Percentiles rank a stretch among this genome's conserved stretches.
phyloP scores from a whole-genome alignment of 805 yeast species.

The Tetrapisispora arboricola region DNA sequence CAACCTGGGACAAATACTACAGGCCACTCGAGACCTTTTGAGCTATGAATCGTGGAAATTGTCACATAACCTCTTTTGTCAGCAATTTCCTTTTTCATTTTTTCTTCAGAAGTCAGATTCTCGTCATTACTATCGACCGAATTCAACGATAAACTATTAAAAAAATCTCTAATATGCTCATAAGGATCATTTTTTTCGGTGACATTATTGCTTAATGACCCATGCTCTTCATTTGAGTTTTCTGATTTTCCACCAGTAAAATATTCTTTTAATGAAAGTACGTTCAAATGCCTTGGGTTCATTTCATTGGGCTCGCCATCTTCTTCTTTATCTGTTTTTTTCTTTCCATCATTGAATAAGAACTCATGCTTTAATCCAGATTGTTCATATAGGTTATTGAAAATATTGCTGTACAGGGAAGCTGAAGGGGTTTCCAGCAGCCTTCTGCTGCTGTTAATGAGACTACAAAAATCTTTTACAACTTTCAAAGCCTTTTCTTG shows the following conservation, averaged over 20 bases:
- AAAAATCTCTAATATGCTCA: slow-evolving; percentile 24
- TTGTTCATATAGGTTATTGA: slow-evolving; percentile 22
- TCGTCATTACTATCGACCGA: slow-evolving; percentile 7
- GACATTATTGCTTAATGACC: no score
- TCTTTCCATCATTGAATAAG: slow-evolving; percentile 19
- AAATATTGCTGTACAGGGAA: slow-evolving; percentile 13
- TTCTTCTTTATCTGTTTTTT: slow-evolving; percentile 13
- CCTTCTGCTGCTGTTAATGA: slow-evolving; percentile 17
- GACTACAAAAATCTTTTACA: slow-evolving; percentile 14
- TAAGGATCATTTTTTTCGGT: not conserved
- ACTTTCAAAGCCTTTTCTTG: slow-evolving; percentile 16
- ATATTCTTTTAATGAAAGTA: slow-evolving; percentile 17
- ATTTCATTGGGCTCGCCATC: slow-evolving; percentile 14
- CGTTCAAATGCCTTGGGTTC: slow-evolving; percentile 23
- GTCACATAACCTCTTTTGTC: slow-evolving; percentile 30
- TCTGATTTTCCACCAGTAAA: slow-evolving; percentile 9
- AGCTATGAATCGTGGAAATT: slow-evolving; percentile 79
- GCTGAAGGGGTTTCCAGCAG: slow-evolving; percentile 3
- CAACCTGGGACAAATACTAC: slow-evolving; percentile 74
- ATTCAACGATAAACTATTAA: slow-evolving; percentile 30
- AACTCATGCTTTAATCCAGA: slow-evolving; percentile 25
- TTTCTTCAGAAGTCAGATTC: slow-evolving; percentile 10
- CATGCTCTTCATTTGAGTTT: not conserved
- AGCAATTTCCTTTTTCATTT: slow-evolving; percentile 12
- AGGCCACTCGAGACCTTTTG: slow-evolving; percentile 96